Evolutionary conservation across 495 filamentous ascomycete genomes (phyloP).

Genomic region (Trichoderma erinaceum): DNA sequence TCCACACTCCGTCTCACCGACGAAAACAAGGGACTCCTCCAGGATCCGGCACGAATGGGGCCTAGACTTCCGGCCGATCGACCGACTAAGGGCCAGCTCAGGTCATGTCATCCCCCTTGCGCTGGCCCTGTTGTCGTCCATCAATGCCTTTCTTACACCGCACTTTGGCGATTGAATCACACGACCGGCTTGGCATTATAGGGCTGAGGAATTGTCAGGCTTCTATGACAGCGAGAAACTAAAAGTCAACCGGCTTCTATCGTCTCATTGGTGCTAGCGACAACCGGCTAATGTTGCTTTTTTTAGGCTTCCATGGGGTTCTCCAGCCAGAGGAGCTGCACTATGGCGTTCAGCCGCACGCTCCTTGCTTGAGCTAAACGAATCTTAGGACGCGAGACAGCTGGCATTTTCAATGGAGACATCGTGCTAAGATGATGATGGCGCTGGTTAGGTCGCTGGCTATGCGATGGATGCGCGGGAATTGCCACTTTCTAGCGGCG

Average conservation of each 20-base stretch:
- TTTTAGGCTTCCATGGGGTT: background rate
- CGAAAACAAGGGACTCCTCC: background rate
- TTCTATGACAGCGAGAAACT: background rate
- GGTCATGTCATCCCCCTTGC: background rate
- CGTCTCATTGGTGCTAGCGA: background rate
- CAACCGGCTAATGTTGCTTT: conserved; percentile 1
- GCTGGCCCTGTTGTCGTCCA: background rate
- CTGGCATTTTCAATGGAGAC: background rate
- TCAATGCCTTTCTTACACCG: background rate
- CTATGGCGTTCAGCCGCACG: conserved; percentile 6
- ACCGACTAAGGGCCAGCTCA: background rate
- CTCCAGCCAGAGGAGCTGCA: background rate
- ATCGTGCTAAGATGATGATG: background rate
- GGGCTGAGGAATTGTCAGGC: background rate
- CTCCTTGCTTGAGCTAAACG: background rate
- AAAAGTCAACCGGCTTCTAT: background rate
- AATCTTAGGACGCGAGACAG: conserved; percentile 1
- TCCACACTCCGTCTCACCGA: background rate
- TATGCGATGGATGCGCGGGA: background rate
- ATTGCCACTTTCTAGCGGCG: background rate
- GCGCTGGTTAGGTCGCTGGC: background rate
- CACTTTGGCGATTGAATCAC: background rate
- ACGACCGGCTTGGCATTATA: conserved; percentile 3
- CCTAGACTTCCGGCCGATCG: conserved; percentile 2
- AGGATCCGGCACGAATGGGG: background rate